Evolutionary conservation across 495 filamentous ascomycete species (phyloP), one percentile per base, ranked within the genome.

Genomic region (Trichoderma asperelloides): DNA sequence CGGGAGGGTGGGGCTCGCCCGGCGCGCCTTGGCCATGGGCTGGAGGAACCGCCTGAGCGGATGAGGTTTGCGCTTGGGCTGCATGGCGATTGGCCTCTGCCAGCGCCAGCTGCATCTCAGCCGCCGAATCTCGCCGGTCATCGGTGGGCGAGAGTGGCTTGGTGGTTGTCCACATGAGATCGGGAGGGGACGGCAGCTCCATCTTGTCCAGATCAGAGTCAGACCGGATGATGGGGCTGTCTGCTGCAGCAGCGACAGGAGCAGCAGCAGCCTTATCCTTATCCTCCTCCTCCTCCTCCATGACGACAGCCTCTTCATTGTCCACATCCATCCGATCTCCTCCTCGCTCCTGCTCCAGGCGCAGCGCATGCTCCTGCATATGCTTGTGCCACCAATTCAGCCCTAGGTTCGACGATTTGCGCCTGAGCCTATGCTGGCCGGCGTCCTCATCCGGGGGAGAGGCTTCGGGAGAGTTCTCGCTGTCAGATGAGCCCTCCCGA

Each of bases 321-420:
- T 37, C 45, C 21, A 55, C 65, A n/a, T 64, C 62, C 62, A 33
- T 28, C 23, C 41, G 28, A 9, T 68, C 69, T 27, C 30, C 64
- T 23, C 30, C 64, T 23, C 68, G 30, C 23, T 65, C 66, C 45
- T 62, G 68, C 43, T 69, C 66, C 57, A 78, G 47, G 70, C 74
- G 71, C 43, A 77, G 74, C 57, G 77, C 76, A 66, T 83, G 80
- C 64, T 79, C 78, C 49, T 81, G 78, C 80, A 82, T 82, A 69
- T 81, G 79, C 72, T 80, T 81, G 71, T 81, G 76, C 13, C 78
- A 77, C 82, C 84, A 79, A 73, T 79, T 74, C 64, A 78, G 72
- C 71, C 78, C 75, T 71, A 79, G 78, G 64, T 83, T 74, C 11
- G 78, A 78, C 71, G 77, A 78, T 70, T 80, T 78, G 39, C 77